Conservation (phyloP, 2,329 filamentous ascomycete genomes). For the Alternaria sp. region DNA sequence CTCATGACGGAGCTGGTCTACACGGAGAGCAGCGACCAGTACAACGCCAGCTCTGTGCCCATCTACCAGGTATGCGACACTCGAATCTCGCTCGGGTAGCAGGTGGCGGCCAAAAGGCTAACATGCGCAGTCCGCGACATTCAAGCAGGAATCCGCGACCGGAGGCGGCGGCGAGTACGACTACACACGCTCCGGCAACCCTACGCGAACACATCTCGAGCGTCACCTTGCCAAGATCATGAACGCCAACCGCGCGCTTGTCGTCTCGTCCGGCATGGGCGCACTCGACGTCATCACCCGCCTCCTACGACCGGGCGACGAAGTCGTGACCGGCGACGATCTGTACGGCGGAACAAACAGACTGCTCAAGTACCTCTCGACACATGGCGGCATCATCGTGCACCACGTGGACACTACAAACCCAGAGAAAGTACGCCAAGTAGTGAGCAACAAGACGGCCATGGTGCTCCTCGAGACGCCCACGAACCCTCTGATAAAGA, state of each 20-base stretch:
- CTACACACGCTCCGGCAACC: constrained; percentile 97
- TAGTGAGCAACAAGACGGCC: constrained; percentile 79
- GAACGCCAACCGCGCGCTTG: constrained; percentile 88
- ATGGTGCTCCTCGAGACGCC: constrained; percentile 97
- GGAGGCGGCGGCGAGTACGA: constrained; percentile 90
- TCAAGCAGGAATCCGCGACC: constrained; percentile 85
- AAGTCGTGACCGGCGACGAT: constrained; percentile 96
- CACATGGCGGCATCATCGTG: constrained; percentile 88
- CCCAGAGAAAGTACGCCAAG: constrained; percentile 70
- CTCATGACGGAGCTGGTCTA: constrained; percentile 96
- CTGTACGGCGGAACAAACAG: constrained; percentile 95
- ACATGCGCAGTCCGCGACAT: constrained; percentile 80
- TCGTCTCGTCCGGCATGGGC: constrained; percentile 96
- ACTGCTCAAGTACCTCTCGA: constrained; percentile 87
- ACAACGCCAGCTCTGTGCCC: constrained; percentile 92
- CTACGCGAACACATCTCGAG: constrained; percentile 93
- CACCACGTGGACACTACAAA: constrained; percentile 95
- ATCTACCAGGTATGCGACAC: constrained; percentile 80
- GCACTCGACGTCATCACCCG: constrained; percentile 95
- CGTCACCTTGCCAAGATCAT: constrained; percentile 98
- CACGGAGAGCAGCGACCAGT: constrained; percentile 95
- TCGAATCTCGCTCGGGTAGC: background rate
- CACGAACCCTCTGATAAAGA: constrained; percentile 97
- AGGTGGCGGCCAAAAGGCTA: constrained; percentile 7
- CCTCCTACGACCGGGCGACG: constrained; percentile 87